Base-by-base conservation (phyloP, 345 rosid genomes). In the Eucalyptus coolabah region DNA sequence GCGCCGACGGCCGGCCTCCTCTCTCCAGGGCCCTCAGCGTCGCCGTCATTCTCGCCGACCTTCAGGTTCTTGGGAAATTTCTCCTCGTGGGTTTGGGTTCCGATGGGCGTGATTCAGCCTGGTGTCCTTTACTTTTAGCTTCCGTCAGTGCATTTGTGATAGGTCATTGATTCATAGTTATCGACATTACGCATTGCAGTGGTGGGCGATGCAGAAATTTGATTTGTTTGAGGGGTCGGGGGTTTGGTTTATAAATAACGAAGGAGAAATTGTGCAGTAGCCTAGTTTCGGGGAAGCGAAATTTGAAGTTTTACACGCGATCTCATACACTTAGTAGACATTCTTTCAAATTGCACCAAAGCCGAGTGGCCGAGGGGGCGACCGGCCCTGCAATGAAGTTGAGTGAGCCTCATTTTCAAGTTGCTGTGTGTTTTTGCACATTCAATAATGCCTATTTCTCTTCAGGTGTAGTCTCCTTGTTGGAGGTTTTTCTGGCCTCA, bases 1-100 rank as follows among this genome's bases (percentile, higher is more conserved):
- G 96, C 83, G 90, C 95, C 12, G 96, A 95, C 90, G 96, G 95
- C 90, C 96, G 98, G 72, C 90, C 97, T 89, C 96, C 97, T 24
- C 97, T 96, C 72, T 92, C 98, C 89, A 95, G 95, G 92, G 96
- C 99, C 88, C 94, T 97, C 86, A 94, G 97, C 86, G 93, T 97
- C 50, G 96, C 98, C 88, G 93, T 96, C 67, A 90, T 96, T 54
- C 99, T 97, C 87, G 99, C 99, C 21, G 93, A 97, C 91, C 97
- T 98, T 91, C 98, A 98, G 99, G 99, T 96, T 77, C 47, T 77
- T 40, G 30, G 80, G 5, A 49, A 28, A 49, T 24, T 44, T 69
- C 86, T 86, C 72, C 3, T 67, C 44, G 59, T 60, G 50, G 26
- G 77, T 23, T 23, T 32, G 21, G 4, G 53, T 69, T 88, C 15